Conservation (phyloP, 1,284 basidiomycete species). For the Cutaneotrichosporon cavernicola region DNA sequence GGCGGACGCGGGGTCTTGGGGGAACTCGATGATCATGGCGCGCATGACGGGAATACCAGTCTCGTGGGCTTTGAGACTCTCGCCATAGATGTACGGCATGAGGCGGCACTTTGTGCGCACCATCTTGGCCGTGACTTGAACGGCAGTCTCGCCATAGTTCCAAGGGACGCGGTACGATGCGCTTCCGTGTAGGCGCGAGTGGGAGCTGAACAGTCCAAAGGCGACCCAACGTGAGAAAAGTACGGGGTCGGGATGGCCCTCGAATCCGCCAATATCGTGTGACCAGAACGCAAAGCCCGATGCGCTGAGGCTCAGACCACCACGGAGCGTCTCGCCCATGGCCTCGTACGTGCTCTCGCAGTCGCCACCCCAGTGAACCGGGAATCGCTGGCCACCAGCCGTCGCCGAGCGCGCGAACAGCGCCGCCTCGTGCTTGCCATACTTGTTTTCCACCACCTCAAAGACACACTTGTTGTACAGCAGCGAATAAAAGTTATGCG, state of each 20-base stretch:
- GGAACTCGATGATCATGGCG: conserved; percentile 73
- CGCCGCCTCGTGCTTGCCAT: conserved; percentile 66
- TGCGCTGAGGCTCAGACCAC: conserved; percentile 63
- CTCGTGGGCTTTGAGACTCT: conserved; percentile 63
- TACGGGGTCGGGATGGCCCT: conserved; percentile 55
- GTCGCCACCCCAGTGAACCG: conserved; percentile 66
- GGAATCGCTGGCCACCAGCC: conserved; percentile 66
- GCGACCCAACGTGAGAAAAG: conserved; percentile 75
- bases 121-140: conserved; percentile 64
- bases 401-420: conserved; percentile 67
- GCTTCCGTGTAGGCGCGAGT: conserved; percentile 68
- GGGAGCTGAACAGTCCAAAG: conserved; percentile 55
- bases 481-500: conserved; percentile 59
- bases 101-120: conserved; percentile 67
- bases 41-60: conserved; percentile 66
- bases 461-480: conserved; percentile 71
- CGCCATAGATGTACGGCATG: conserved; percentile 70
- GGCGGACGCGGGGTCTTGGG: conserved; percentile 64
- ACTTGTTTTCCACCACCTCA: conserved; percentile 60
- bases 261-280: conserved; percentile 74
- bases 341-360: conserved; percentile 74
- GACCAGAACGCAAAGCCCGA: conserved; percentile 71
- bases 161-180: conserved; percentile 72
- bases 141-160: conserved; percentile 70
- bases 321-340: conserved; percentile 71